These are phyloP conservation scores for Chaetomium strumarium DNA, from an alignment of 2,329 filamentous ascomycete genomes.

Conservation along the genomic window DNA sequence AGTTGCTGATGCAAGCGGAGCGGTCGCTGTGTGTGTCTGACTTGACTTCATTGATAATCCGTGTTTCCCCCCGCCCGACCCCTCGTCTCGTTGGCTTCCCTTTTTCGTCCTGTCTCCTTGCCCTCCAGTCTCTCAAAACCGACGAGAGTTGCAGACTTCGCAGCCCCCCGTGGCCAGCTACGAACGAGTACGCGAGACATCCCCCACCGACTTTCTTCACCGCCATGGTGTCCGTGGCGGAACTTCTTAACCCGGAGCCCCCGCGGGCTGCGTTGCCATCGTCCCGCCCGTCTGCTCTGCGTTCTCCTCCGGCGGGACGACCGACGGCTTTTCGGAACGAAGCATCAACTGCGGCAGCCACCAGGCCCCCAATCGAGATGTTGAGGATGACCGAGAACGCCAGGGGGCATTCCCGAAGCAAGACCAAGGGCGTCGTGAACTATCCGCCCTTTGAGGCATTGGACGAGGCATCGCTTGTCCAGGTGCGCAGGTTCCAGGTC, in stretches of 20 bases:
- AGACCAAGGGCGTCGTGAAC: slow-evolving; percentile 60
- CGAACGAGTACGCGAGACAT: slow-evolving; percentile 42
- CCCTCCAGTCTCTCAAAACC: slow-evolving; percentile 28
- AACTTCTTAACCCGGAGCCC: slow-evolving; percentile 57
- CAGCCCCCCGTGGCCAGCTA: too few relatives aligned
- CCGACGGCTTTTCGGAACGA: slow-evolving; percentile 31
- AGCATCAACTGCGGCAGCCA: slow-evolving; percentile 3
- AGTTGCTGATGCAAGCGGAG: slow-evolving; percentile 20
- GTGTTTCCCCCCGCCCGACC: slow-evolving; percentile 17
- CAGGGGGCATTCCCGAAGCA: slow-evolving; percentile 55
- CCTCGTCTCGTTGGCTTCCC: slow-evolving; percentile 24
- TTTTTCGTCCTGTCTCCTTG: slow-evolving; percentile 18
- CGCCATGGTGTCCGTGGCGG: slow-evolving; percentile 58
- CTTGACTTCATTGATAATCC: slow-evolving; percentile 22
- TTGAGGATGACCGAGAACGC: slow-evolving; percentile 62
- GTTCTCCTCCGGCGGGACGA: slow-evolving; percentile 33
- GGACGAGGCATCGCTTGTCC: slow-evolving; percentile 48
- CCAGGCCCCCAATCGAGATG: slow-evolving; percentile 33
- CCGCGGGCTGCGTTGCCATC: slow-evolving; percentile 33
- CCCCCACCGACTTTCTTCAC: slow-evolving; percentile 23
- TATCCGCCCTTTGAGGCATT: slow-evolving; percentile 66
- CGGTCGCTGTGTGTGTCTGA: slow-evolving; percentile 25
- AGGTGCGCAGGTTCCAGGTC: slow-evolving; percentile 60
- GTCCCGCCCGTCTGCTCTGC: slow-evolving; percentile 39
- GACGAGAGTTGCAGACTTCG: slow-evolving; percentile 18